Evolutionary conservation across 1,284 basidiomycete species (phyloP).

Genomic region (Apiotrichum laibachii): DNA sequence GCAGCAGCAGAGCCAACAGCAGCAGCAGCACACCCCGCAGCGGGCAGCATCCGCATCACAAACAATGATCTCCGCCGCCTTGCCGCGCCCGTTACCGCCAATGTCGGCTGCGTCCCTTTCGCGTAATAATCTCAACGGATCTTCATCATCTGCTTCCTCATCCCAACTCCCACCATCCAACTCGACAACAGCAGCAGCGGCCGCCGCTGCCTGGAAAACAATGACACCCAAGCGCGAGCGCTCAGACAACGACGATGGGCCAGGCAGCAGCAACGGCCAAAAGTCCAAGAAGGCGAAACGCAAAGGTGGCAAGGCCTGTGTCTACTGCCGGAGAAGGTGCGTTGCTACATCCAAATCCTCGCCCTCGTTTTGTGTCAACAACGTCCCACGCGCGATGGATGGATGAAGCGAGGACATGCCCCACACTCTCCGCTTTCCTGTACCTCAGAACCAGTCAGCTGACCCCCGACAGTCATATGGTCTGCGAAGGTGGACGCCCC

Average conservation of each 20-base stretch:
- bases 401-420: neutral
- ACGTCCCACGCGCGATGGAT: neutral
- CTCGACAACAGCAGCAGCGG: too few species aligned
- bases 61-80: too few species aligned
- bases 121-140: neutral
- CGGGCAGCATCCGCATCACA: too few species aligned
- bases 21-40: too few species aligned
- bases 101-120: too few species aligned
- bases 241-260: neutral
- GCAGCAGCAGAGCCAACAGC: too few species aligned
- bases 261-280: neutral
- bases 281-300: constrained; percentile 59
- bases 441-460: constrained; percentile 1
- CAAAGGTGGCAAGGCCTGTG: constrained; percentile 67
- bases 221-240: constrained; percentile 2
- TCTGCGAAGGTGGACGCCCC: constrained; percentile 77
- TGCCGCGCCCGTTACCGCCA: too few species aligned
- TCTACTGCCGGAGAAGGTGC: constrained; percentile 82
- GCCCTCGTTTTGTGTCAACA: neutral
- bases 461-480: constrained; percentile 58
- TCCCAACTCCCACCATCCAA: too few species aligned
- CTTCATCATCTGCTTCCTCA: too few species aligned
- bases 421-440: neutral
- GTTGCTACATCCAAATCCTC: constrained; percentile 17
- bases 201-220: neutral